These are phyloP conservation scores for Babesia sp. DNA, from an alignment of 169 alveolate species.

Conservation along the genomic window DNA sequence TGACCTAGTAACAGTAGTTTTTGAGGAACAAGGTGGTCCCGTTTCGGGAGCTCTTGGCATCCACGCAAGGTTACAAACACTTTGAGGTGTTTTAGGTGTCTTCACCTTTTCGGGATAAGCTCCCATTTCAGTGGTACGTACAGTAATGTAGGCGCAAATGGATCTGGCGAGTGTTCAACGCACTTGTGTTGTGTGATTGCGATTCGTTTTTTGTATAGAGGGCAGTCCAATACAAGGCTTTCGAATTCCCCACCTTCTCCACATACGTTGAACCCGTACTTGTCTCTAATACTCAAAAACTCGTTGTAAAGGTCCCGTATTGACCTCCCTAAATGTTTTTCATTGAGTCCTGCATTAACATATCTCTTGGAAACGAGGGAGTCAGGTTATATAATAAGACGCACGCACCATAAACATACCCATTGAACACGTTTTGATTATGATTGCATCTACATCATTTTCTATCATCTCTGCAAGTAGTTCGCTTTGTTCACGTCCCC, in stretches of 20 bases:
- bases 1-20: too few species aligned
- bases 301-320: conserved; percentile 72
- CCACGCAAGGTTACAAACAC: too few species aligned
- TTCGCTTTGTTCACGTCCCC: conserved; percentile 73
- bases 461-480: conserved; percentile 89
- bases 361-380: conserved; percentile 6
- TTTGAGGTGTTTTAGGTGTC: too few species aligned
- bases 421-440: conserved; percentile 86
- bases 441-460: conserved; percentile 85
- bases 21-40: too few species aligned
- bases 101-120: conserved; percentile 20
- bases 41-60: too few species aligned
- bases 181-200: conserved; percentile 55
- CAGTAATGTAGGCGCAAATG: conserved; percentile 59
- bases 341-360: conserved; percentile 86
- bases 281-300: conserved; percentile 56
- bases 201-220: conserved; percentile 72
- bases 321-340: conserved; percentile 87
- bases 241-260: conserved; percentile 99
- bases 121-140: conserved; percentile 62
- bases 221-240: conserved; percentile 93
- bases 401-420: conserved; percentile 41
- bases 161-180: conserved; percentile 45
- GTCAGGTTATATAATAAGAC: background rate
- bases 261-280: conserved; percentile 93